These are phyloP conservation scores for Metarhizium album DNA, from an alignment of 2,329 filamentous ascomycete genomes.

Conservation along the genomic window DNA sequence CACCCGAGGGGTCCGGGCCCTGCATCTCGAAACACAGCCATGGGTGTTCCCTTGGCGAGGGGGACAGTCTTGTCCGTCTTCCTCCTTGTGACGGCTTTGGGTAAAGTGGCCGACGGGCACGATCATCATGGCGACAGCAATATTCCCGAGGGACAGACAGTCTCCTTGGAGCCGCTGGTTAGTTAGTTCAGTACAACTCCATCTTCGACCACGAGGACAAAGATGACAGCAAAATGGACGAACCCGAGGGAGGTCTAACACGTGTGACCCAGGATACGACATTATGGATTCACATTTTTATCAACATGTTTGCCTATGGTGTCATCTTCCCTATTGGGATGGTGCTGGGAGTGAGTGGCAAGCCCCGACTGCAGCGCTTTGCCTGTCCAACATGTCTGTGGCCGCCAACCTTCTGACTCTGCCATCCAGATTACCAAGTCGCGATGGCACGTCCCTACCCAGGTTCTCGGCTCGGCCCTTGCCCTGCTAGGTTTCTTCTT, in stretches of 20 bases:
- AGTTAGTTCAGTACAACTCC: too few relatives aligned
- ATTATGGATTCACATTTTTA: slow-evolving; percentile 87
- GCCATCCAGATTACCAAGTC: slow-evolving; percentile 65
- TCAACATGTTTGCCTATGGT: slow-evolving; percentile 81
- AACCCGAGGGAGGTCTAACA: slow-evolving; percentile 19
- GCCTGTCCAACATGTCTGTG: neutral
- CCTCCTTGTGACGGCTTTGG: slow-evolving; percentile 15
- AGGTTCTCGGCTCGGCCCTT: slow-evolving; percentile 62
- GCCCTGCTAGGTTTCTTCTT: slow-evolving; percentile 81
- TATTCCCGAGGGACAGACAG: slow-evolving; percentile 57
- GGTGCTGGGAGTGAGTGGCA: slow-evolving; percentile 81
- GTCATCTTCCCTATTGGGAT: slow-evolving; percentile 90
- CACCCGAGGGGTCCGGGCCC: slow-evolving; percentile 1
- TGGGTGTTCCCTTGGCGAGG: slow-evolving; percentile 9
- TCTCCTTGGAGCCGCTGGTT: slow-evolving; percentile 67
- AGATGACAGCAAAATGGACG: neutral
- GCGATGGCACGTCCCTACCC: slow-evolving; percentile 87
- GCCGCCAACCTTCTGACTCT: neutral
- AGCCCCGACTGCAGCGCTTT: neutral
- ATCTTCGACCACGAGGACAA: neutral
- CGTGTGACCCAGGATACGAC: slow-evolving; percentile 51
- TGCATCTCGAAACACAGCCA: slow-evolving; percentile 10
- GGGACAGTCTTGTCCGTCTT: slow-evolving; percentile 11
- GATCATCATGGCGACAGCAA: slow-evolving; percentile 38
- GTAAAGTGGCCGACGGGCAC: slow-evolving; percentile 26